Evolutionary conservation across 164 flowering plant genomes (phyloP).

Genomic region (Cinnamomum chago): DNA sequence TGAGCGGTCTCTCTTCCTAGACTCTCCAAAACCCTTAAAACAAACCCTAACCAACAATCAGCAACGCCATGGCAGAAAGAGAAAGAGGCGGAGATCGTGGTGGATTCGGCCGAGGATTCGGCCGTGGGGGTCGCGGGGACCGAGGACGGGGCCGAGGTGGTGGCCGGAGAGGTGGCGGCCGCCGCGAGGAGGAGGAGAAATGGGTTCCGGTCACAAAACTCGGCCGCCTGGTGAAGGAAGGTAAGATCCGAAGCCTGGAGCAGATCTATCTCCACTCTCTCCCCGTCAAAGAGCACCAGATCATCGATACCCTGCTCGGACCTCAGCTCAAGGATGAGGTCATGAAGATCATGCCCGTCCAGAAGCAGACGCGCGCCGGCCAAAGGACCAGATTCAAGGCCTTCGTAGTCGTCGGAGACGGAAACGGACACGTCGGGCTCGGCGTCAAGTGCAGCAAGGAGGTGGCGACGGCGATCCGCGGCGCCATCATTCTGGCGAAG

Average conservation of each 20-base stretch:
- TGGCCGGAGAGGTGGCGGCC: slow-evolving; percentile 42
- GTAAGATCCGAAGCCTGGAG: slow-evolving; percentile 47
- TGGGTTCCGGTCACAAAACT: slow-evolving; percentile 87
- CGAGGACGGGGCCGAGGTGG: slow-evolving; percentile 47
- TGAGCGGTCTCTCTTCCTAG: neutral
- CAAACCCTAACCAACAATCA: slow-evolving; percentile 11
- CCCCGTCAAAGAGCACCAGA: slow-evolving; percentile 71
- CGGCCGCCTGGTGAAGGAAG: slow-evolving; percentile 61
- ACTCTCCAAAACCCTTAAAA: neutral
- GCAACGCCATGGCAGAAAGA: slow-evolving; percentile 52
- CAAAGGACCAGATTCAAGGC: slow-evolving; percentile 86
- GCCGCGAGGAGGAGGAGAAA: slow-evolving; percentile 54
- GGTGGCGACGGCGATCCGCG: slow-evolving; percentile 81
- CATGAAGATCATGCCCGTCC: slow-evolving; percentile 90
- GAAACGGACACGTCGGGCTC: slow-evolving; percentile 73
- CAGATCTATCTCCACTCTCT: slow-evolving; percentile 77
- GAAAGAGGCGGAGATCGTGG: slow-evolving; percentile 57
- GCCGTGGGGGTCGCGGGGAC: slow-evolving; percentile 43
- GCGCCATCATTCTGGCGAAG: slow-evolving; percentile 70
- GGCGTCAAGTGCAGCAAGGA: slow-evolving; percentile 84
- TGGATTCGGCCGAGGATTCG: slow-evolving; percentile 50
- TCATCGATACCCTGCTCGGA: slow-evolving; percentile 50
- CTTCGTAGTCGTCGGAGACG: slow-evolving; percentile 77
- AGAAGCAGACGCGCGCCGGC: slow-evolving; percentile 85
- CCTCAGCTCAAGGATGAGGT: slow-evolving; percentile 72